Percentiles rank a stretch among this genome's conserved stretches.
These are phyloP conservation scores for Rhizomucor pusillus DNA, from an alignment of 371 early-diverging fungal species.

Conservation along the genomic window DNA sequence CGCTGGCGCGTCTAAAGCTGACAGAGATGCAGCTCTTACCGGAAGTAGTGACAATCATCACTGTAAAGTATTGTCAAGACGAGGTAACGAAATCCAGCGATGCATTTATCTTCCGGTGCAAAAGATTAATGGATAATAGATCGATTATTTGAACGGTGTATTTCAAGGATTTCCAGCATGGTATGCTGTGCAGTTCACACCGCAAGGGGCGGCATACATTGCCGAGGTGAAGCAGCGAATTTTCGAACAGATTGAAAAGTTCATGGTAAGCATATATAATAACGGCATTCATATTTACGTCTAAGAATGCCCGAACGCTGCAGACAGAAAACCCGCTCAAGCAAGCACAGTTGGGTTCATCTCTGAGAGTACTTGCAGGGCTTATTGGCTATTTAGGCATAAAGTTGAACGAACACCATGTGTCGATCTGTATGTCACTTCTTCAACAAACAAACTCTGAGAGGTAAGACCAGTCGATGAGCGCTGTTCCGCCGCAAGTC, in stretches of 20 bases:
- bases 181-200: constrained; percentile 33
- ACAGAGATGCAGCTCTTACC: constrained; percentile 37
- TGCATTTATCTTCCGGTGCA: not conserved
- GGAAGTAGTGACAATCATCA: constrained; percentile 32
- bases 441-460: constrained; percentile 22
- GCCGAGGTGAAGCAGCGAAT: constrained; percentile 31
- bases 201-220: constrained; percentile 25
- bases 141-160: constrained; percentile 36
- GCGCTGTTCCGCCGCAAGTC: too few relatives aligned
- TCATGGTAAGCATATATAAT: constrained; percentile 9
- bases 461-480: constrained; percentile 14
- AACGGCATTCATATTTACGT: not conserved
- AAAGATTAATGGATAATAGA: constrained; percentile 7
- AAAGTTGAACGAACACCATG: constrained; percentile 28
- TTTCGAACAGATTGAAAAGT: constrained; percentile 19
- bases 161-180: constrained; percentile 33
- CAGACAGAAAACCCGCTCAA: not conserved
- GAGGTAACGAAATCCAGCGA: constrained; percentile 15
- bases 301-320: not conserved
- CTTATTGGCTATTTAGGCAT: constrained; percentile 42
- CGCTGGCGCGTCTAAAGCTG: constrained; percentile 25
- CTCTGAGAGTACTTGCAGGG: constrained; percentile 39
- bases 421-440: constrained; percentile 17
- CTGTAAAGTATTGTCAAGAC: constrained; percentile 33
- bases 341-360: constrained; percentile 19